Evolutionary conservation across 2,329 filamentous ascomycete species (phyloP).

Genomic region (Nigrograna mackinnonii): DNA sequence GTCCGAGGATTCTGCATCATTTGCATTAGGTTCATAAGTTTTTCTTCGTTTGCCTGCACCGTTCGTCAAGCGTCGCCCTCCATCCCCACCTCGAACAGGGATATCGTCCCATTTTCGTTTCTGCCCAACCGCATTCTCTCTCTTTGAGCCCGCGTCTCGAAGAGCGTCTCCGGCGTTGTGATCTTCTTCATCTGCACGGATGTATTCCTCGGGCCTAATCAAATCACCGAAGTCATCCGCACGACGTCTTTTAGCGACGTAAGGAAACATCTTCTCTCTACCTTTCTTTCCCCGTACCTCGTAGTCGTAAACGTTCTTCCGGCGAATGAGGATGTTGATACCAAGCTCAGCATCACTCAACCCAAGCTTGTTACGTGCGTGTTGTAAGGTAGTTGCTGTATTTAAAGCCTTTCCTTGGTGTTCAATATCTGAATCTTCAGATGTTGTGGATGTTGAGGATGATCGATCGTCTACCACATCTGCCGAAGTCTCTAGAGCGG

Average conservation of each 20-base stretch:
- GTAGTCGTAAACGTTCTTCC: constrained; percentile 90
- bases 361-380: constrained; percentile 77
- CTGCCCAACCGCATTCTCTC: constrained; percentile 68
- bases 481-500: constrained; percentile 68
- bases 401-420: constrained; percentile 92
- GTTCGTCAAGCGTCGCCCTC: constrained; percentile 42
- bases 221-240: constrained; percentile 92
- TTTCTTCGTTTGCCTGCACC: constrained; percentile 64
- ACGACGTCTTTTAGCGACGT: constrained; percentile 76
- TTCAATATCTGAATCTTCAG: constrained; percentile 86
- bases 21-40: constrained; percentile 32
- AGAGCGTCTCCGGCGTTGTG: constrained; percentile 69
- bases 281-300: constrained; percentile 91
- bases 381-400: constrained; percentile 80
- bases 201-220: constrained; percentile 91
- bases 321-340: constrained; percentile 85
- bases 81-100: constrained; percentile 45
- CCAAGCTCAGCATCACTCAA: constrained; percentile 89
- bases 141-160: constrained; percentile 54
- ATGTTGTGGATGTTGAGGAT: constrained; percentile 82
- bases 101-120: constrained; percentile 93
- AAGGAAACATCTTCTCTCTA: constrained; percentile 88
- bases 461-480: constrained; percentile 83
- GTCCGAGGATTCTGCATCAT: constrained; percentile 47
- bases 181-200: constrained; percentile 89